Conservation (phyloP, 179 eudicot species). For the Corrigiola litoralis region DNA sequence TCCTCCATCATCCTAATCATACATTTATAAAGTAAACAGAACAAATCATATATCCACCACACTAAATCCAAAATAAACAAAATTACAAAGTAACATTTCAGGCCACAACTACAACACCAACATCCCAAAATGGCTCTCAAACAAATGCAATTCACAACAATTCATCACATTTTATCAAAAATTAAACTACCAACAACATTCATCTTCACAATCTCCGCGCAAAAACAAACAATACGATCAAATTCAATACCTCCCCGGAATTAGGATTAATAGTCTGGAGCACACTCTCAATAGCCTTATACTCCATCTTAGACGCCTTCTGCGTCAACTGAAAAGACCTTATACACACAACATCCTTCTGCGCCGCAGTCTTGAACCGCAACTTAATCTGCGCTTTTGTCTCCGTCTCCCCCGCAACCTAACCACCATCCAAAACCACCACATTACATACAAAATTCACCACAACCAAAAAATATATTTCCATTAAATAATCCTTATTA, state of each 20-base stretch:
- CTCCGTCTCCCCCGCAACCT: conserved; percentile 98
- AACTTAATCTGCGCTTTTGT: conserved; percentile 96
- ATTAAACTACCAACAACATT: too few species aligned
- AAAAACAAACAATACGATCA: neutral
- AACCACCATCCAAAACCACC: conserved; percentile 10
- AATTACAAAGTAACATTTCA: too few species aligned
- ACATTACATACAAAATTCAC: neutral
- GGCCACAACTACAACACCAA: too few species aligned
- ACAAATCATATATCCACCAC: too few species aligned
- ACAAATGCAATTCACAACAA: too few species aligned
- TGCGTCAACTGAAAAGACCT: conserved; percentile 95
- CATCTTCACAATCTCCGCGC: too few species aligned
- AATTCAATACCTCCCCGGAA: conserved; percentile 72
- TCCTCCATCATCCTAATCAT: too few species aligned
- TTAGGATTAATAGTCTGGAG: conserved; percentile 96
- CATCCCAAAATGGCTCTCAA: too few species aligned
- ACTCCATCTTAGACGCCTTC: conserved; percentile 93
- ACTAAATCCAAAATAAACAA: too few species aligned
- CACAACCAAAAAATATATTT: neutral
- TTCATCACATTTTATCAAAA: too few species aligned
- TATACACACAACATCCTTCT: conserved; percentile 93
- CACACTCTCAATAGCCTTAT: conserved; percentile 93
- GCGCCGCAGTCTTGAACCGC: conserved; percentile 91
- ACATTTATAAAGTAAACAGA: too few species aligned
- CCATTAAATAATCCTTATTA: too few species aligned